Base-by-base conservation (phyloP, 805 yeast genomes). In the Zygotorulaspora danielsina region DNA sequence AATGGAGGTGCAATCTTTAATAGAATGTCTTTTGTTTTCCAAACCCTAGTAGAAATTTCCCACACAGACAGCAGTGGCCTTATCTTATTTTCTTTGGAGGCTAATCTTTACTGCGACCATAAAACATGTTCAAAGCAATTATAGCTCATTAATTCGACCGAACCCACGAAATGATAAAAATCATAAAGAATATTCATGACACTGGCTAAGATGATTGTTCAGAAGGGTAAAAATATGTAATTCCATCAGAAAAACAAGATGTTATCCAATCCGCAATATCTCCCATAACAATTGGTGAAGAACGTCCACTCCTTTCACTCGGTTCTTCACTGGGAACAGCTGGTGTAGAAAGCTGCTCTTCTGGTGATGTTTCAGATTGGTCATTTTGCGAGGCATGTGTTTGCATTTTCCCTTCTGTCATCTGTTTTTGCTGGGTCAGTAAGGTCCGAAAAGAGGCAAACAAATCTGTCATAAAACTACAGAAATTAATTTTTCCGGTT, bases 261-360 rank as follows among this genome's bases (percentile, higher is more conserved):
- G 45, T 34, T 11, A 44, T 34, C 45, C 42, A 44, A n/a, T 41
- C 48, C 4, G 42, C 41, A n/a, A 44, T 36, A 19, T 44, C 48
- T 7, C 35, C 45, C 5, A 40, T 19, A 15, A 44, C 19, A n/a
- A 30, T 12, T 2, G 36, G 19, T 22, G 24, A 36, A 5, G 31
- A 10, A 19, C 28, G 9, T 5, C 20, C 21, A 8, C 16, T 19
- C 20, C 31, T 32, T 34, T 36, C 26, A 25, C 8, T 13, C 6
- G 2, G 15, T 22, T 15, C 4, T n/a, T 27, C 18, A 27, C 15
- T 15, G 6, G 15, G 15, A n/a, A 27, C 11, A 15, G 10, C 4
- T n/a, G 31, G 18, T n/a, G 26, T 31, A 18, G 6, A 28, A 5
- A n/a, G 12, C 16, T 12, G 31, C 17, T 27, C 18, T 15, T 27